These are phyloP conservation scores for Colletotrichum sp. DNA, from an alignment of 2,329 filamentous ascomycete genomes.

Conservation along the genomic window DNA sequence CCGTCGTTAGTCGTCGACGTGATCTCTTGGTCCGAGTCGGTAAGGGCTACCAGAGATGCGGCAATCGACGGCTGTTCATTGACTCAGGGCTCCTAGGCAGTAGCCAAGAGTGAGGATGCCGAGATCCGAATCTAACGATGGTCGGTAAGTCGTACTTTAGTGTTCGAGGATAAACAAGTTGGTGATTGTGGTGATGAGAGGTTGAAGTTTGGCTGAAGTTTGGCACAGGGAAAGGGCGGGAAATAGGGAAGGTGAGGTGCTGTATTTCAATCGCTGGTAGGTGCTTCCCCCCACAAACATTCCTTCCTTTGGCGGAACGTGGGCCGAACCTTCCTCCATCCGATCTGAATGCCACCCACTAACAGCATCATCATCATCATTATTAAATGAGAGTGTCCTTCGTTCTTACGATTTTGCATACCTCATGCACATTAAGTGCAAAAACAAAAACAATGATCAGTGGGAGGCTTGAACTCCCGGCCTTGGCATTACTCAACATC, in stretches of 20 bases:
- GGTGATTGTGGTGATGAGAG: not conserved
- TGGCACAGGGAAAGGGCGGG: not conserved
- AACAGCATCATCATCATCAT: not conserved
- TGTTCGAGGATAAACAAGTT: not conserved
- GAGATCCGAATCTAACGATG: not conserved
- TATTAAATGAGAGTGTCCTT: rapidly evolving
- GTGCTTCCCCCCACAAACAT: not conserved
- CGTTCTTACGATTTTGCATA: not conserved
- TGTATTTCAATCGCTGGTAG: not conserved
- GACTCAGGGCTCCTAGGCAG: not conserved
- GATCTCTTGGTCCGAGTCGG: not conserved
- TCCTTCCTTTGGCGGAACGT: not conserved
- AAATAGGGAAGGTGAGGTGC: not conserved
- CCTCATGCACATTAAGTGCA: not conserved
- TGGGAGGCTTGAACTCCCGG: slow-evolving; percentile 23
- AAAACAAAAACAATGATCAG: slow-evolving; percentile 3
- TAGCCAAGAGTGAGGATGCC: not conserved
- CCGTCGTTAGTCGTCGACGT: not conserved
- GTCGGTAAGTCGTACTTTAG: not conserved
- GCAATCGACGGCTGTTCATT: not conserved
- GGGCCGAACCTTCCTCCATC: not conserved
- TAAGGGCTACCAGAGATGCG: not conserved
- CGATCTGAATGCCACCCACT: not conserved
- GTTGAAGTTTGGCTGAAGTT: not conserved
- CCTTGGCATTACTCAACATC: slow-evolving; percentile 18